Evolutionary conservation across 177 flowering plant species (phyloP).

Genomic region (Vitis hybrid): DNA sequence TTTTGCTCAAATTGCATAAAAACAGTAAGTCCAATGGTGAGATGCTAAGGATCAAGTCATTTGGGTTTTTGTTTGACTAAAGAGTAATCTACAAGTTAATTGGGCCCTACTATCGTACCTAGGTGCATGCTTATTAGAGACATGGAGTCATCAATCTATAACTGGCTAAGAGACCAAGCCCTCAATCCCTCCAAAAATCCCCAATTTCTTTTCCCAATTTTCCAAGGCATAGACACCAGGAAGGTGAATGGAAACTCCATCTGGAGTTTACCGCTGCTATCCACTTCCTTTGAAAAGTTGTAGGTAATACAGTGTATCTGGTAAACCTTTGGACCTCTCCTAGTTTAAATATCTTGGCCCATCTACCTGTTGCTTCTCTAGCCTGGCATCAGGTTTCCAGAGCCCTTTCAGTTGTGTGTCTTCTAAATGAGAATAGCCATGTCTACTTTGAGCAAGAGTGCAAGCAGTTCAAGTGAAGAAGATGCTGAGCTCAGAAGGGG

Average conservation of each 20-base stretch:
- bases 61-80: too few species aligned
- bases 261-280: slow-evolving; percentile 8
- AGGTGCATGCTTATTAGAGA: too few species aligned
- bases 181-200: background rate
- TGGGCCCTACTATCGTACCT: too few species aligned
- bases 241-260: slow-evolving; percentile 15
- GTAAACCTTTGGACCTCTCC: background rate
- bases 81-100: too few species aligned
- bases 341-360: background rate
- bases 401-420: background rate
- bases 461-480: slow-evolving; percentile 22
- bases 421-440: slow-evolving; percentile 15
- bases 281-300: slow-evolving; percentile 16
- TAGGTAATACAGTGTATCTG: background rate
- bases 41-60: too few species aligned
- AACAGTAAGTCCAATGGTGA: too few species aligned
- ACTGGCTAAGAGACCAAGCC: background rate
- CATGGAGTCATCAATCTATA: background rate
- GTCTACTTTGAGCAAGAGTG: slow-evolving; percentile 19
- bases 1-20: too few species aligned
- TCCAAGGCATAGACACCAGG: slow-evolving; percentile 6
- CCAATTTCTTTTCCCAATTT: background rate
- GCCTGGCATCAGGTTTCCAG: background rate
- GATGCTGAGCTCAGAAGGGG: slow-evolving; percentile 67
- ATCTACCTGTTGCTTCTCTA: background rate